Evolutionary conservation across 805 yeast species (phyloP).

Genomic region (Wickerhamiella domercqiae): DNA sequence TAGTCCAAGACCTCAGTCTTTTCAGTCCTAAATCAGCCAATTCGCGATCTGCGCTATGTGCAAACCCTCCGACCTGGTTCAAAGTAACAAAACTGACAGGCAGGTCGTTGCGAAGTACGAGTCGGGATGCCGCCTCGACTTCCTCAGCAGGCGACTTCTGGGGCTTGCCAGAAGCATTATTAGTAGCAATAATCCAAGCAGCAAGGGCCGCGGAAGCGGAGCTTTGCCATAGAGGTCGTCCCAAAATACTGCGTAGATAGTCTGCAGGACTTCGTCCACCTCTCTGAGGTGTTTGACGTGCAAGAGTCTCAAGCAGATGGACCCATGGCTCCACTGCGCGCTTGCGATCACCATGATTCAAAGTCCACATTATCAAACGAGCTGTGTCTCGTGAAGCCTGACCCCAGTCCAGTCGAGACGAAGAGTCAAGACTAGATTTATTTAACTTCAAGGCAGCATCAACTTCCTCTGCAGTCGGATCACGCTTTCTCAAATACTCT

Average conservation of each 20-base stretch:
- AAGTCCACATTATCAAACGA: conserved; percentile 15
- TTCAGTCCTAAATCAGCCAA: conserved; percentile 13
- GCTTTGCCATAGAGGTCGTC: conserved; percentile 15
- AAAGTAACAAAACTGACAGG: conserved; percentile 14
- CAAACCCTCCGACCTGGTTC: conserved; percentile 8
- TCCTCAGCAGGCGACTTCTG: conserved; percentile 15
- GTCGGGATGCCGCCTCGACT: conserved; percentile 17
- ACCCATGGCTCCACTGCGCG: conserved; percentile 23
- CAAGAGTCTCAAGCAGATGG: conserved; percentile 20
- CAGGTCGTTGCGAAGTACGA: conserved; percentile 19
- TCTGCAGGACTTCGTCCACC: not conserved
- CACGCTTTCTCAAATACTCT: not conserved
- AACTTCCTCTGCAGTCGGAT: not conserved
- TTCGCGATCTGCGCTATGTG: conserved; percentile 4
- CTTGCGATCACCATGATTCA: conserved; percentile 16
- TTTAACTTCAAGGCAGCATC: not conserved
- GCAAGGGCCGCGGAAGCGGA: conserved; percentile 23
- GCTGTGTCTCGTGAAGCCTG: conserved; percentile 4
- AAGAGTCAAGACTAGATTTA: not conserved
- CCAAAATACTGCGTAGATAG: conserved; percentile 9
- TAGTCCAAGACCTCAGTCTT: conserved; percentile 8
- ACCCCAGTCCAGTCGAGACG: too few species aligned
- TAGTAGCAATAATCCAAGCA: conserved; percentile 18
- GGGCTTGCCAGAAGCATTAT: not conserved
- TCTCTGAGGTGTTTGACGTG: conserved; percentile 2